Percentiles rank a stretch among this genome's conserved stretches.
These are phyloP conservation scores for Dactylonectria estremocensis DNA, from an alignment of 2,329 filamentous ascomycete species.

Conservation along the genomic window DNA sequence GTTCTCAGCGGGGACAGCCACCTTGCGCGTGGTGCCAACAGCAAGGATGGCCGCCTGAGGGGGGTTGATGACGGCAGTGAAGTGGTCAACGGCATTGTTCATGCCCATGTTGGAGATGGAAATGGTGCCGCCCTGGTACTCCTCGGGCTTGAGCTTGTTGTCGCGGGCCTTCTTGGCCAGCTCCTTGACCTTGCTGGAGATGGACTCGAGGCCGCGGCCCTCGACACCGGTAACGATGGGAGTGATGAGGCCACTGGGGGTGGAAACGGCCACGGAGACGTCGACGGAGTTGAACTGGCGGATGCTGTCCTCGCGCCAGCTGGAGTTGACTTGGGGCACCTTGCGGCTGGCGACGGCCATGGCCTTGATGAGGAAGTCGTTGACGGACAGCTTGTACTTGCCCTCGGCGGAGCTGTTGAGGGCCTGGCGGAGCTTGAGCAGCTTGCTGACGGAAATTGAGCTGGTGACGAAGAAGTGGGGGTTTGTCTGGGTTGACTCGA, in stretches of 20 bases:
- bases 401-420: constrained; percentile 91
- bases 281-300: constrained; percentile 95
- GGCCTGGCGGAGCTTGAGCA: constrained; percentile 94
- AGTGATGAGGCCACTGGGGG: constrained; percentile 94
- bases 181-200: constrained; percentile 93
- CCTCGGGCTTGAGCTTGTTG: constrained; percentile 98
- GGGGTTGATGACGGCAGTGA: constrained; percentile 99
- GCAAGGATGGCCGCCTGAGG: constrained; percentile 96
- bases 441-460: constrained; percentile 92
- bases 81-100: constrained; percentile 96
- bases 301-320: constrained; percentile 92
- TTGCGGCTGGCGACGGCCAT: constrained; percentile 90
- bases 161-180: constrained; percentile 96
- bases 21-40: constrained; percentile 96
- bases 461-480: constrained; percentile 98
- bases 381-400: constrained; percentile 99
- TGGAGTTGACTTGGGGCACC: constrained; percentile 95
- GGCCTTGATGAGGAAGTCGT: constrained; percentile 99
- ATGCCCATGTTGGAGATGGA: constrained; percentile 99
- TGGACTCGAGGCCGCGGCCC: constrained; percentile 87
- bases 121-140: constrained; percentile 99
- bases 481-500: constrained; percentile 91
- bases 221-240: constrained; percentile 95
- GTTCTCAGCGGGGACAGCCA: constrained; percentile 87
- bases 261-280: constrained; percentile 95